These are phyloP conservation scores for Saussurea involucrata DNA, from an alignment of 129 eudicot genomes.

Conservation along the genomic window DNA sequence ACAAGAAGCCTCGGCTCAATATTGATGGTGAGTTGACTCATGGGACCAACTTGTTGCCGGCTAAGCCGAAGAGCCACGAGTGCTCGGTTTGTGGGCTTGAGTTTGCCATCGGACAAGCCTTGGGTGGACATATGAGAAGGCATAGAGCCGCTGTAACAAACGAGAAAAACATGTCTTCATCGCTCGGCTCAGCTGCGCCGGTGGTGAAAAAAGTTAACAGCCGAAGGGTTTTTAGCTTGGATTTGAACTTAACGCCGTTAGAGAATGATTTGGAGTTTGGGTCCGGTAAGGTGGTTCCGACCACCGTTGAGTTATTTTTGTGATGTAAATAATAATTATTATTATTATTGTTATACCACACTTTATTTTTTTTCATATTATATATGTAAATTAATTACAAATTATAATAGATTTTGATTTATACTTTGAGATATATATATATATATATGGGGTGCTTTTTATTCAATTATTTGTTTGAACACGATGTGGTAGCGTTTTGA, in stretches of 20 bases:
- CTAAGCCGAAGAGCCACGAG: slow-evolving; percentile 71
- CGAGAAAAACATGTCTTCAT: slow-evolving; percentile 13
- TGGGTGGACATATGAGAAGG: slow-evolving; percentile 94
- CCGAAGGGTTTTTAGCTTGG: slow-evolving; percentile 49
- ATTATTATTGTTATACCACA: neutral
- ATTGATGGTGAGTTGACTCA: slow-evolving; percentile 21
- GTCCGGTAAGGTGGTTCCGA: slow-evolving; percentile 31
- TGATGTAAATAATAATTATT: slow-evolving; percentile 7
- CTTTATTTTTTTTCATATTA: neutral
- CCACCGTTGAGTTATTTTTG: slow-evolving; percentile 30
- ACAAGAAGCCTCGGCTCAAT: slow-evolving; percentile 62
- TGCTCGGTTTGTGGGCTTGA: slow-evolving; percentile 82
- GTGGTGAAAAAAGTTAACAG: slow-evolving; percentile 44
- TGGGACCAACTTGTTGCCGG: slow-evolving; percentile 12
- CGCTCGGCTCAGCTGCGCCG: slow-evolving; percentile 16
- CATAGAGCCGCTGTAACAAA: slow-evolving; percentile 37
- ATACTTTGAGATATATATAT: neutral
- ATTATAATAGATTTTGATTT: neutral
- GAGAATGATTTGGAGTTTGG: slow-evolving; percentile 61
- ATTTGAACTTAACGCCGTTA: slow-evolving; percentile 74
- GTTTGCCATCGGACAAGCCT: slow-evolving; percentile 83
- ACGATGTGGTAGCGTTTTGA: neutral
- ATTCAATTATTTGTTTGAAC: neutral
- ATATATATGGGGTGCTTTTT: neutral
- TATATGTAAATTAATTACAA: slow-evolving; percentile 5